Base-by-base conservation (phyloP, 192 early-diverging fungal species). In the Chytriomyces confervae region DNA sequence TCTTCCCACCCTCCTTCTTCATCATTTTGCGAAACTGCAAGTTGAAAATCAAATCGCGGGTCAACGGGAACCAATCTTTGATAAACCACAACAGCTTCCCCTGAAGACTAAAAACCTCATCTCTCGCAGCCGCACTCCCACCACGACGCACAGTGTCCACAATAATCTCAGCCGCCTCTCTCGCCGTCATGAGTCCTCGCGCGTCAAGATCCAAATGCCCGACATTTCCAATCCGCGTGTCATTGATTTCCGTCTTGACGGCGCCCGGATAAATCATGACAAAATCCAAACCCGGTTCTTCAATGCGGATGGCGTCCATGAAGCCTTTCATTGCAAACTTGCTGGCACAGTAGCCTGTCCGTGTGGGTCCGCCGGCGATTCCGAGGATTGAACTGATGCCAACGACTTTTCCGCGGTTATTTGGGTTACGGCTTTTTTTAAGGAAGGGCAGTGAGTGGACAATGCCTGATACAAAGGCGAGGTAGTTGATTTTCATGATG, bases 321-420 rank as follows among this genome's bases (percentile, higher is more conserved):
- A 92, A 96, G 0, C 93, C 95, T 20, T 91, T 88, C 7, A 93
- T 83, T 0, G 95, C 95, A 69, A 93, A 92, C 53, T 96, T 96
- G 67, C 89, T 88, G 5, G 91, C 93, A 63, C 86, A 88, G 72
- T 96, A 96, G 2, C 70, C 63, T 23, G 65, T 83, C n/a, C 76
- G 44, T 7, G 92, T 92, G 5, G 93, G 94, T 50, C 90, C 90
- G 2, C 91, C 90, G 2, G 91, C 68, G 51, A 92, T 83, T 9
- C 92, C 92, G 0, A 93, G 89, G 75, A 91, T 87, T 66, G 92
- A 94, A 0, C 92, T 93, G 9, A 75, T 24, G 7, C 92, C 84
- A 24, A 95, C 91, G 3, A 93, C 85, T 3, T 94, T 84, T 65
- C 89, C 87, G 47, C 78, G 69, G 13, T 61, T 20, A 1, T 36